These are phyloP conservation scores for Fusarium circinatum DNA, from an alignment of 2,329 filamentous ascomycete species.

Conservation along the genomic window DNA sequence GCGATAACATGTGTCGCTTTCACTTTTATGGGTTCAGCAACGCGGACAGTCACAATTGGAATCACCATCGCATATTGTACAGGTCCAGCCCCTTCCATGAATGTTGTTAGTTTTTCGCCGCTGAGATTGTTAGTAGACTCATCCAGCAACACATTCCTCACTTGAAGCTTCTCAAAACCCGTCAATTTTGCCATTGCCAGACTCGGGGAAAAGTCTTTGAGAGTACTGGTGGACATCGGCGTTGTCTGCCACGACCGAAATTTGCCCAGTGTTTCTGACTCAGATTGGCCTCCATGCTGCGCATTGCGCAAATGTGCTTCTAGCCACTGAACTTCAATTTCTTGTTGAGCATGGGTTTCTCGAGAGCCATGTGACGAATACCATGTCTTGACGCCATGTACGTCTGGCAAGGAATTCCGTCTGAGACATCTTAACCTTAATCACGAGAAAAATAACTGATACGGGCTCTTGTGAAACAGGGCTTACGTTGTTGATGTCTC, in stretches of 20 bases:
- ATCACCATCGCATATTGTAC: no score
- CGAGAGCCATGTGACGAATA: background rate
- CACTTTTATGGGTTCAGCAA: background rate
- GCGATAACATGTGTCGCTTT: background rate
- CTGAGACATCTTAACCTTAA: background rate
- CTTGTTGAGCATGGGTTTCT: no score
- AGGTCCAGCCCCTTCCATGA: no score
- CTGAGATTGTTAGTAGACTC: background rate
- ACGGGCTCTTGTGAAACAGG: no score
- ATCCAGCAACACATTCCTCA: background rate
- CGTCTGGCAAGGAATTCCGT: background rate
- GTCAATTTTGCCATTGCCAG: background rate
- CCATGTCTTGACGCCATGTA: background rate
- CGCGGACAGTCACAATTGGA: background rate
- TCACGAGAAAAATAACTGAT: background rate
- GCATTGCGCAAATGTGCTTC: no score
- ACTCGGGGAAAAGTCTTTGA: background rate
- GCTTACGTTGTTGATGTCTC: background rate
- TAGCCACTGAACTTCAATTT: background rate
- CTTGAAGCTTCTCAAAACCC: background rate
- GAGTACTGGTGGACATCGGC: background rate
- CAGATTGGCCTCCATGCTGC: background rate
- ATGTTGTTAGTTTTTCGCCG: no score
- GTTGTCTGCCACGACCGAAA: background rate
- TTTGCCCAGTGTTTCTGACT: background rate